Conservation (phyloP, 2,329 filamentous ascomycete species). For the Trichoderma harzianum region DNA sequence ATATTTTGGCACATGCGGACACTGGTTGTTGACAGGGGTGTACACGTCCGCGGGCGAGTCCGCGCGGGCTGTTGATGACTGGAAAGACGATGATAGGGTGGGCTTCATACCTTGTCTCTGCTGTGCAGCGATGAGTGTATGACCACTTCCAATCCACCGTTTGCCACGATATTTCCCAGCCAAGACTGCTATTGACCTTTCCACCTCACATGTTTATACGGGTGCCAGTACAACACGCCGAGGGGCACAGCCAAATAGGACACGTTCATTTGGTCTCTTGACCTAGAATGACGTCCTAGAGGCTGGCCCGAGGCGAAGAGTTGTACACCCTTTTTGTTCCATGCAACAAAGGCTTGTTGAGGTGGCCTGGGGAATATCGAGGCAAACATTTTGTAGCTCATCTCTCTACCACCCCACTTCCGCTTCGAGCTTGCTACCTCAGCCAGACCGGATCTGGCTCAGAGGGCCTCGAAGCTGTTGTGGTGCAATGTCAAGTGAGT, state of each 20-base stretch:
- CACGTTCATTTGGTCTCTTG: background rate
- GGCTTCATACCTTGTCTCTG: conserved; percentile 28
- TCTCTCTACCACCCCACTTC: conserved; percentile 24
- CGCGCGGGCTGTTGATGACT: conserved; percentile 10
- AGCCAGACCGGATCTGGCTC: conserved; percentile 1
- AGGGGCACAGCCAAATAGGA: background rate
- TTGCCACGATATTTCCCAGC: conserved; percentile 2
- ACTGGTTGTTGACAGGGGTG: conserved; percentile 45
- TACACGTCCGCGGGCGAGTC: conserved; percentile 7
- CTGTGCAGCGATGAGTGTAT: conserved; percentile 30
- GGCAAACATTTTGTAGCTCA: conserved; percentile 23
- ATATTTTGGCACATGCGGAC: conserved; percentile 36
- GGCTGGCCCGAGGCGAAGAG: background rate
- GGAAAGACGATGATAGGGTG: conserved; percentile 33
- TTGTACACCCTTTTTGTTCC: background rate
- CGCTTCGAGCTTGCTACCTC: background rate
- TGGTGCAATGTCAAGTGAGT: conserved; percentile 22
- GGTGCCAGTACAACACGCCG: background rate
- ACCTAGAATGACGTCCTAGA: background rate
- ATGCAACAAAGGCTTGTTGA: background rate
- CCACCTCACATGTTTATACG: background rate
- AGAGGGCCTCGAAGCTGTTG: conserved; percentile 20
- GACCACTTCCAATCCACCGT: conserved; percentile 13
- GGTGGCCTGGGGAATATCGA: background rate
- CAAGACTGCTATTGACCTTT: background rate